Evolutionary conservation across 2,329 filamentous ascomycete genomes (phyloP).

Genomic region (Botryotinia narcissicola): DNA sequence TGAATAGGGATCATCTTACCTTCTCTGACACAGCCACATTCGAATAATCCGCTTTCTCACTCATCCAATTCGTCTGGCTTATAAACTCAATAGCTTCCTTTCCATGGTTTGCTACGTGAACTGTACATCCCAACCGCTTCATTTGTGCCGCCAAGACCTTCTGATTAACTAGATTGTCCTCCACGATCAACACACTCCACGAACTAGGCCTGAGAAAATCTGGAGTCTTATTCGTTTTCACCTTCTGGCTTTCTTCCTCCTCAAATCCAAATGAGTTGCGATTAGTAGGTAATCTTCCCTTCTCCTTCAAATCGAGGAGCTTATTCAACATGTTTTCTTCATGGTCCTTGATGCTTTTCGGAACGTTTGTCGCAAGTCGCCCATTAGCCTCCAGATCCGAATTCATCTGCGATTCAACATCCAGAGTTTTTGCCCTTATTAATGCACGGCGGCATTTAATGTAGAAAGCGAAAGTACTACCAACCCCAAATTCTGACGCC

Average conservation of each 20-base stretch:
- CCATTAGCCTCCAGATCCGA: conserved; percentile 16
- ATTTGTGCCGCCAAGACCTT: conserved; percentile 53
- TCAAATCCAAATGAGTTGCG: conserved; percentile 14
- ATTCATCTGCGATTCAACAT: conserved; percentile 5
- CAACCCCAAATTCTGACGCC: conserved; percentile 62
- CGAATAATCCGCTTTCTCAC: conserved; percentile 39
- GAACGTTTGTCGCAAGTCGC: conserved; percentile 22
- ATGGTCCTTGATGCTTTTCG: conserved; percentile 17
- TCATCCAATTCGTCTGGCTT: conserved; percentile 39
- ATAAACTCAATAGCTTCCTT: conserved; percentile 50
- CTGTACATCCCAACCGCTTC: conserved; percentile 43
- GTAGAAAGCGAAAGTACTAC: conserved; percentile 74
- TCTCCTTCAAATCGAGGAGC: not conserved
- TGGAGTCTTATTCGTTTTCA: not conserved
- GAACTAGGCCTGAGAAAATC: not conserved
- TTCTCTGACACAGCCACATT: conserved; percentile 49
- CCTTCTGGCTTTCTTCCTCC: conserved; percentile 9
- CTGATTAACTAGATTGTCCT: conserved; percentile 62
- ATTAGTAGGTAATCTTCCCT: conserved; percentile 8
- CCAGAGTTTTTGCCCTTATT: not conserved
- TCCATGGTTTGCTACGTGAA: conserved; percentile 55
- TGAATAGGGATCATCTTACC: not conserved
- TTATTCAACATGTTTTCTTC: conserved; percentile 12
- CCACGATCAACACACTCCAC: conserved; percentile 50
- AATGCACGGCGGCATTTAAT: conserved; percentile 50